A percentile compares a stretch with the other conserved stretches of the same genome.
phyloP scores from a whole-genome alignment of 2,329 filamentous ascomycete species.

The Cytospora piceae region DNA sequence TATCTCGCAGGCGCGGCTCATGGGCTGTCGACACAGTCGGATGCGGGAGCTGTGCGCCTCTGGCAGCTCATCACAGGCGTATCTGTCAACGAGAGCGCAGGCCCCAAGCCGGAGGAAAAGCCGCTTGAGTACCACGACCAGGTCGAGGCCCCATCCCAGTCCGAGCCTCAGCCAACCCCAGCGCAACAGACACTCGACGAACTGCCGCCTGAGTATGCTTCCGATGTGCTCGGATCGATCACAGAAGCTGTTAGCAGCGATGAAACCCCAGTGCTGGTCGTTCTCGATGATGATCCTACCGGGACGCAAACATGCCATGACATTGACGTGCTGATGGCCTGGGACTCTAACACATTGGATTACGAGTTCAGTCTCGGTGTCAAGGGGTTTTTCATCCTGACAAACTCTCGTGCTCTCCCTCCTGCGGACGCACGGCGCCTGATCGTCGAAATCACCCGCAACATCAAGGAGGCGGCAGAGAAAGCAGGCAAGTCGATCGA shows the following conservation, averaged over 20 bases:
- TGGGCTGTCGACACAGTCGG: conserved; percentile 41
- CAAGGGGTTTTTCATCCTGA: conserved; percentile 62
- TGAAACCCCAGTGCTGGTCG: conserved; percentile 42
- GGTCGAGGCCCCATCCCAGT: background rate
- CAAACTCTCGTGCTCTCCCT: conserved; percentile 61
- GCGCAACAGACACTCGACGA: background rate
- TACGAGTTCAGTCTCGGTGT: conserved; percentile 46
- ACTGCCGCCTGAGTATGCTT: background rate
- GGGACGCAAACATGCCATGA: conserved; percentile 66
- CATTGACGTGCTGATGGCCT: conserved; percentile 58
- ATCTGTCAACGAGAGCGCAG: background rate
- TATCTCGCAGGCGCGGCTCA: conserved; percentile 41
- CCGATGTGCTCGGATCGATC: conserved; percentile 1
- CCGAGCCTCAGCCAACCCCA: background rate
- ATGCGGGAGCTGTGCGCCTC: conserved; percentile 41
- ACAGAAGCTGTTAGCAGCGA: background rate
- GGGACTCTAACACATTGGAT: conserved; percentile 50
- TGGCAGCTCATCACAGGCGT: conserved; percentile 35
- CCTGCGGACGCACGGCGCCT: conserved; percentile 50
- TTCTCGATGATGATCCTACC: conserved; percentile 60
- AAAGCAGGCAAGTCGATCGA: conserved; percentile 49
- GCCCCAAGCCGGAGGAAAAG: background rate
- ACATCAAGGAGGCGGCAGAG: conserved; percentile 50
- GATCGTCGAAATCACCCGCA: conserved; percentile 54
- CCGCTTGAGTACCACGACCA: background rate